Evolutionary conservation across 495 filamentous ascomycete species (phyloP), one percentile per base, ranked within the genome.

Genomic region (Zalerion maritima): DNA sequence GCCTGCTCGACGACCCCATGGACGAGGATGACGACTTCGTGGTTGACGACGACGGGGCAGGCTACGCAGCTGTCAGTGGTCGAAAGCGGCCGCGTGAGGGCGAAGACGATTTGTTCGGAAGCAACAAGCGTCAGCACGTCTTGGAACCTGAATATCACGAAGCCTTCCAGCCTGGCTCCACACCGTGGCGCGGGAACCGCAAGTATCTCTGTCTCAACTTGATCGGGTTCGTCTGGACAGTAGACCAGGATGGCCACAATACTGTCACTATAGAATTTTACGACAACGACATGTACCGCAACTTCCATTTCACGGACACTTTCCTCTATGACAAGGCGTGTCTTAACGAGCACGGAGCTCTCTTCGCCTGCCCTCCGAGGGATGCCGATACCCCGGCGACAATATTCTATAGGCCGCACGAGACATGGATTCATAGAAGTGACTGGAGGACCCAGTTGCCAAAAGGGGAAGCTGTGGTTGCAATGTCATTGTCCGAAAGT

Each of bases 191-290:
- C 28, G 89, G 91, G 2, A 91, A 89, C 46, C 64, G 89, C 25
- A 78, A 82, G 41, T 96, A 96, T 52, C 71, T 97, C 3, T 93
- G 84, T 43, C 60, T 94, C 22, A 96, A 94, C 48, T 62, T 97
- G 35, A 78, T 81, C 18, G 89, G 91, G 9, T 83, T 83, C 41
- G 82, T 94, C 4, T 97, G 91, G 89, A 96, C 89, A 0, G 82
- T 96, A 9, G 80, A 92, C 41, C 91, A 97, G 54, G 84, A 92
- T 40, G 78, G 75, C 1, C 87, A 96, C 38, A 69, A 96, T 51
- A 97, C 87, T 5, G 78, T 97, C 15, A 96, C 91, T 1, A 83
- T 96, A 10, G 89, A 97, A 40, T 97, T 97, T 49, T 93, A 94
- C 47, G 89, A 97, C 54, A 71, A 81, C 13, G 82, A 93, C 36